Evolutionary conservation across 2,329 filamentous ascomycete species (phyloP), one percentile per base, ranked within the genome.

Genomic region (Simplicillium aogashimaense): DNA sequence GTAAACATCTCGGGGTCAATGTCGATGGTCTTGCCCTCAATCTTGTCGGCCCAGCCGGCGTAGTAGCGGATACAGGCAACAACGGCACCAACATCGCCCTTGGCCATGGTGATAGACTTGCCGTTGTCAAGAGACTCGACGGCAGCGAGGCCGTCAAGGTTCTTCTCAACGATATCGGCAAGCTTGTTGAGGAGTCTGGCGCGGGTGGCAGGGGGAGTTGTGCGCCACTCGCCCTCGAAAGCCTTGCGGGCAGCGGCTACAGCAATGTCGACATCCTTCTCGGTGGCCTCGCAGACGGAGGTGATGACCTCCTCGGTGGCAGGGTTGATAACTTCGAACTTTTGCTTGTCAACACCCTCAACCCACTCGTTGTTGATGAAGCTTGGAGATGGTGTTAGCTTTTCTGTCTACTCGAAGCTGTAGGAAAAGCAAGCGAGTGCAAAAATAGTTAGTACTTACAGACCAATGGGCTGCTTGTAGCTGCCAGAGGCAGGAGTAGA

Each of bases 341-440:
- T 88, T 76, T 86, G 83, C 69, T 88, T 88, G 53, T 94, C 86
- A 47, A 83, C 80, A 59, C 79, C 74, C 55, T 65, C 61, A 49
- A 94, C 78, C 68, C 82, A 95, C 66, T 95, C 83, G 64, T 90
- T 89, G 76, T 92, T 89, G 76, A 94, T 92, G 75, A 86, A 92
- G 45, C 83, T 86, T 54, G 7, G 29, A 13, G n/a, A 28, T 35
- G 45, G 16, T 9, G 35, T 29, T 15, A 29, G 25, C 13, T 3
- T 38, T 18, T 33, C 42, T 16, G 12, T 33, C 31, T 33, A 7
- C 35, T 32, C 29, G 12, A 16, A 39, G 15, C 16, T 14, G 17
- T 33, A 36, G 29, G 25, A 29, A 31, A 38, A 34, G 34, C 3
- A 14, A 39, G 25, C 7, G 6, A 32, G 15, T 32, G 30, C 7